Base-by-base conservation (phyloP, 805 yeast species). In the Isabelozyma pseudorhagii region DNA sequence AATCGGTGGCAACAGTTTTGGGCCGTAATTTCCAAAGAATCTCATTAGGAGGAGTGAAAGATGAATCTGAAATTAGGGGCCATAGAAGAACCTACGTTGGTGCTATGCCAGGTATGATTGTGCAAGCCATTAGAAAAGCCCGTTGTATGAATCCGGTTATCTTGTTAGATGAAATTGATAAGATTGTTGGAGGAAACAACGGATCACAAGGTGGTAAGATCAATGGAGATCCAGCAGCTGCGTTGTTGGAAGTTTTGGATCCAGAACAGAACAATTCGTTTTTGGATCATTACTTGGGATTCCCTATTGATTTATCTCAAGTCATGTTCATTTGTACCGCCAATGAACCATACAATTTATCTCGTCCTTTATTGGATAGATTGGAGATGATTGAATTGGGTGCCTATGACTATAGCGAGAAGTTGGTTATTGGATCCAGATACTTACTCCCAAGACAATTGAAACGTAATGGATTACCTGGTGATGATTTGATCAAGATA, bases 31-130 rank as follows among this genome's bases (percentile, higher is more conserved):
- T 89, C 64, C 93, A 89, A 63, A 75, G 96, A 40, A 77, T 90
- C 14, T 87, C 96, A 2, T 77, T 90, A 2, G 97, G 97, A 27
- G 97, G 97, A 39, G 80, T 90, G 42, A 84, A 87, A 54, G 96
- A 90, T 61, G 96, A 89, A 67, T 87, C 94, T 3, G 97, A 90
- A 57, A 85, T 90, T 49, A 78, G 96, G 53, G 97, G 97, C 1
- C 97, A 90, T 65, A 75, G 97, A 64, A 78, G 97, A 60, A 90
- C 97, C 0, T 90, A 90, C 63, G 92, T 90, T 38, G 97, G 97
- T 6, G 89, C 96, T 1, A 85, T 89, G 88, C 96, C 96, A 0
- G 97, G 97, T 8, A 72, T 87, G 43, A 71, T 90, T 27, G 79
- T 88, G 29, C 92, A 85, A 67, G 89, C 92, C 0, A 67, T 90